A percentile compares a stretch with the other conserved stretches of the same genome.
Evolutionary conservation across 2,329 filamentous ascomycete species (phyloP).

Genomic region (Botrytis fragariae): DNA sequence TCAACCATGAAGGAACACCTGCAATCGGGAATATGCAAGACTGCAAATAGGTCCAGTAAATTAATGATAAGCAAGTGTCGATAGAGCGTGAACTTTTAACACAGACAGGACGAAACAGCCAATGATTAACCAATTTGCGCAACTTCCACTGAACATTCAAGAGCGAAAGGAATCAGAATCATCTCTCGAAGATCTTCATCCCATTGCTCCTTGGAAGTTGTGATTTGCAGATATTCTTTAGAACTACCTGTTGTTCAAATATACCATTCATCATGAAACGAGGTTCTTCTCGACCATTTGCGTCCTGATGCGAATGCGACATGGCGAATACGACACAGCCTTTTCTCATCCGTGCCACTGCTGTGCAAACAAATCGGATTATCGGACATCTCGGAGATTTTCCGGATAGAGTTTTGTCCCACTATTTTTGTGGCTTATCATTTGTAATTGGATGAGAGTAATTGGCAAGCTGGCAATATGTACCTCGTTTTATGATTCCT

Average conservation of each 20-base stretch:
- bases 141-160: background rate
- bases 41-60: background rate
- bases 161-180: background rate
- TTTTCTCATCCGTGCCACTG: background rate
- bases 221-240: background rate
- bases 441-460: background rate
- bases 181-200: background rate
- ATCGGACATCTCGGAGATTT: conserved; percentile 1
- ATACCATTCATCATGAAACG: background rate
- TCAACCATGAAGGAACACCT: background rate
- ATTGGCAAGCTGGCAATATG: background rate
- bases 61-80: background rate
- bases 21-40: background rate
- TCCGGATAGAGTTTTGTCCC: background rate
- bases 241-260: background rate
- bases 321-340: background rate
- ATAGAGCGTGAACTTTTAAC: background rate
- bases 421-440: background rate
- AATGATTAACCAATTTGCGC: background rate
- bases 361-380: background rate
- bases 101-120: background rate
- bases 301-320: conserved; percentile 1
- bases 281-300: background rate
- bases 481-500: background rate
- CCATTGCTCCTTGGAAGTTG: background rate